Conservation (phyloP, 805 yeast species). For the Candida verbasci region DNA sequence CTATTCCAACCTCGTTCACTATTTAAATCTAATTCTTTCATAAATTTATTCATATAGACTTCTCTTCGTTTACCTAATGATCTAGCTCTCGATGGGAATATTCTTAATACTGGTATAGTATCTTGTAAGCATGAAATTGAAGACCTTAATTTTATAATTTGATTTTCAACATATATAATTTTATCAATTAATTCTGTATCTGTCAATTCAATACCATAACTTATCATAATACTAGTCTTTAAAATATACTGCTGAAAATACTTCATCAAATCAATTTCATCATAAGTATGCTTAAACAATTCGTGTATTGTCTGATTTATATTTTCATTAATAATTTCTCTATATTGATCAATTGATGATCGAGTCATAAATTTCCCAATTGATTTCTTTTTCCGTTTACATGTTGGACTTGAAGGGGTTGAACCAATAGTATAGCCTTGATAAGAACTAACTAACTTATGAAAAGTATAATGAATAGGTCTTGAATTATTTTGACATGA, state of each 20-base stretch:
- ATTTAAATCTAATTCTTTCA: conserved; percentile 14
- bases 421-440: conserved; percentile 64
- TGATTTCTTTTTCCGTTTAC: conserved; percentile 43
- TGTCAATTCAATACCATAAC: conserved; percentile 46
- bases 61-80: conserved; percentile 40
- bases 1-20: conserved; percentile 23
- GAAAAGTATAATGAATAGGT: conserved; percentile 66
- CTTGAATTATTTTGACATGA: conserved; percentile 59
- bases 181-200: conserved; percentile 42
- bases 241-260: conserved; percentile 49
- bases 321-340: conserved; percentile 35
- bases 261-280: conserved; percentile 38
- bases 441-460: conserved; percentile 50
- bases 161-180: conserved; percentile 52
- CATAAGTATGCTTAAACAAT: conserved; percentile 1
- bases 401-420: conserved; percentile 53
- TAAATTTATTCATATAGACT: conserved; percentile 41
- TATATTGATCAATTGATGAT: conserved; percentile 25
- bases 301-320: conserved; percentile 20
- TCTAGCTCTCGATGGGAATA: conserved; percentile 18
- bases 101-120: conserved; percentile 45
- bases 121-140: conserved; percentile 54
- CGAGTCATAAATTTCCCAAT: conserved; percentile 42
- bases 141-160: conserved; percentile 54
- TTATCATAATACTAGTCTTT: conserved; percentile 44